Percentiles rank a stretch among this genome's conserved stretches.
Conservation (phyloP, 345 rosid genomes). For the Chamaenerion angustifolium region DNA sequence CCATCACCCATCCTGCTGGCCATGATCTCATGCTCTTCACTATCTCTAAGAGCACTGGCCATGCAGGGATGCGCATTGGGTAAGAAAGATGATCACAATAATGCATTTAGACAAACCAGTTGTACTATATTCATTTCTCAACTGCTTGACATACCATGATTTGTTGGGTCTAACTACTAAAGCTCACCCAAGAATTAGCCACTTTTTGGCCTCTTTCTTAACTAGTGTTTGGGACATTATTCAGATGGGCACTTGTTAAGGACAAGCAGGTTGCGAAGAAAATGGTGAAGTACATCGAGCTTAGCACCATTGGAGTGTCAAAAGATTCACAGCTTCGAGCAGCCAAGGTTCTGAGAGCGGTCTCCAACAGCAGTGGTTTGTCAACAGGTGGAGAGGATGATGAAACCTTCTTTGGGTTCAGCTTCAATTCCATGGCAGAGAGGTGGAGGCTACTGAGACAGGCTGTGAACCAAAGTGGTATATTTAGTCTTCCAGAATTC, state of each 20-base stretch:
- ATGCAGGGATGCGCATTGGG: slow-evolving; percentile 95
- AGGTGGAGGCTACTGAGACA: slow-evolving; percentile 60
- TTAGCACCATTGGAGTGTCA: slow-evolving; percentile 79
- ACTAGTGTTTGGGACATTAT: neutral
- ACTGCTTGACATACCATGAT: no score
- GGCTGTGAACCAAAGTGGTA: slow-evolving; percentile 41
- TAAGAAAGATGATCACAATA: slow-evolving; percentile 14
- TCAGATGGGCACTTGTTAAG: slow-evolving; percentile 84
- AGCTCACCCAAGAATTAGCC: no score
- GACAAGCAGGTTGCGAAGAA: slow-evolving; percentile 49
- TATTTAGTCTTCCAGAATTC: slow-evolving; percentile 53
- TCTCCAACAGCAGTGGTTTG: slow-evolving; percentile 34
- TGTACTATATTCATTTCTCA: no score
- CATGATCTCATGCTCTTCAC: slow-evolving; percentile 79
- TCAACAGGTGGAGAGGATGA: slow-evolving; percentile 3
- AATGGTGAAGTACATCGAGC: slow-evolving; percentile 73
- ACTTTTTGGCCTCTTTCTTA: neutral
- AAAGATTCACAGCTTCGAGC: slow-evolving; percentile 84
- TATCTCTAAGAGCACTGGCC: slow-evolving; percentile 74
- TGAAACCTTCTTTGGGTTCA: slow-evolving; percentile 42
- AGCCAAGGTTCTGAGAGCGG: slow-evolving; percentile 52
- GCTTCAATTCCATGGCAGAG: slow-evolving; percentile 30
- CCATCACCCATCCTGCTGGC: slow-evolving; percentile 53
- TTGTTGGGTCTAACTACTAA: no score
- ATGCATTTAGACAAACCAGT: no score